Evolutionary conservation across 192 early-diverging fungal species (phyloP), one percentile per base, ranked within the genome.

Genomic region (Spizellomyces punctatus): DNA sequence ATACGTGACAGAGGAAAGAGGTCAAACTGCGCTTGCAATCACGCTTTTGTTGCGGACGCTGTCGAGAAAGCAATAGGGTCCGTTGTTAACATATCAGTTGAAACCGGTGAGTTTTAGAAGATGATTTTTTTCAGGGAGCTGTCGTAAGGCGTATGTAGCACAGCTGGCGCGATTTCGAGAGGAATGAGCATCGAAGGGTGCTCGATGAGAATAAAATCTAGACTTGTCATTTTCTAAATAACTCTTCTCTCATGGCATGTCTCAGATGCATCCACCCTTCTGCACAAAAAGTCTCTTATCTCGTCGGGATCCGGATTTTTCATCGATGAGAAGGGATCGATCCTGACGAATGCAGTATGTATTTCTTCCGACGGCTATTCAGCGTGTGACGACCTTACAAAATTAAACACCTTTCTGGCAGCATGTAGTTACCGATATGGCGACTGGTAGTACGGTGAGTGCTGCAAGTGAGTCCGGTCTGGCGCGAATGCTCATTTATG

Each of bases 291-390:
- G 42, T 74, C 50, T 6, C 36, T 80, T 36, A 66, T 78, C 14
- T 73, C 75, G n/a, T 72, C 79, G 5, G 84, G 84, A 21, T 81
- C 79, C 14, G 84, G 84, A 6, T 85, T 85, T 64, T 79, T 83
- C 67, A 79, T 85, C 49, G 55, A 71, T 45, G 64, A 22, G 10
- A 66, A 79, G 44, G 80, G 81, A 1, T 73, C 73, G 36, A 77
- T 81, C 27, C 73, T 81, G 5, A 84, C 82, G 36, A 85, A 85
- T 54, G 83, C 83, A 17, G 68, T 70, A 61, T 48, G 58, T 16
- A 61, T 10, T 10, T 77, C 76, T 59, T 77, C 75, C 21, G 77
- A 79, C 10, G 50, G 62, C 16, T 41, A 4, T 12, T 64, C 12
- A 64, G 17, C 10, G 63, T 14, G 63, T n/a, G 2, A 16, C 45